Evolutionary conservation across 495 filamentous ascomycete species (phyloP).

Genomic region (Penicillium samsonianum): DNA sequence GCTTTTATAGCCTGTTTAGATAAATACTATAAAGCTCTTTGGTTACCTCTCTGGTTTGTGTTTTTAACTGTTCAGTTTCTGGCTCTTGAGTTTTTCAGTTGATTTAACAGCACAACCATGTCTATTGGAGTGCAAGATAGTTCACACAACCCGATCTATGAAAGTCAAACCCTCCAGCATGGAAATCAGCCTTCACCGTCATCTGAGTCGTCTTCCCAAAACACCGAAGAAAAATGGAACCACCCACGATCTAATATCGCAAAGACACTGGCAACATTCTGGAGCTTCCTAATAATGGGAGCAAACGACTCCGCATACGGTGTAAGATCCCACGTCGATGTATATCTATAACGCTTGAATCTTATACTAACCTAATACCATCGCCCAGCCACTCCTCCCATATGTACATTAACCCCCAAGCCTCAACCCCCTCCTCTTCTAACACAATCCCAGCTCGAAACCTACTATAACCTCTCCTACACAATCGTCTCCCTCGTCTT

Average conservation of each 20-base stretch:
- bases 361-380: neutral
- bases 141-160: neutral
- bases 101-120: neutral
- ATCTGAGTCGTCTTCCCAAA: neutral
- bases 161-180: neutral
- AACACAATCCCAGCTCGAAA: constrained; percentile 46
- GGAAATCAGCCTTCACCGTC: neutral
- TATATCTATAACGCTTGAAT: neutral
- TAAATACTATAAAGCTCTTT: neutral
- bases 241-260: constrained; percentile 60
- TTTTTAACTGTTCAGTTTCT: neutral
- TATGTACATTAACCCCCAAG: constrained; percentile 27
- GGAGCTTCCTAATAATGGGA: constrained; percentile 73
- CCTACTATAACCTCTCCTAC: constrained; percentile 56
- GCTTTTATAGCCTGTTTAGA: neutral
- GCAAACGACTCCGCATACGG: constrained; percentile 77
- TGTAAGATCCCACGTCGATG: constrained; percentile 44
- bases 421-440: neutral
- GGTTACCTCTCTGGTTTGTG: neutral
- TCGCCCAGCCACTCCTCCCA: constrained; percentile 57
- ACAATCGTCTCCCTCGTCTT: constrained; percentile 59
- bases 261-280: constrained; percentile 63
- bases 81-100: neutral
- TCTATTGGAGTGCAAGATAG: neutral
- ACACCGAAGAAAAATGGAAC: constrained; percentile 57